Percentiles rank a stretch among this genome's conserved stretches.
These are phyloP conservation scores for Teratosphaeria pseudoeucalypti DNA, from an alignment of 2,329 filamentous ascomycete genomes.

Conservation along the genomic window DNA sequence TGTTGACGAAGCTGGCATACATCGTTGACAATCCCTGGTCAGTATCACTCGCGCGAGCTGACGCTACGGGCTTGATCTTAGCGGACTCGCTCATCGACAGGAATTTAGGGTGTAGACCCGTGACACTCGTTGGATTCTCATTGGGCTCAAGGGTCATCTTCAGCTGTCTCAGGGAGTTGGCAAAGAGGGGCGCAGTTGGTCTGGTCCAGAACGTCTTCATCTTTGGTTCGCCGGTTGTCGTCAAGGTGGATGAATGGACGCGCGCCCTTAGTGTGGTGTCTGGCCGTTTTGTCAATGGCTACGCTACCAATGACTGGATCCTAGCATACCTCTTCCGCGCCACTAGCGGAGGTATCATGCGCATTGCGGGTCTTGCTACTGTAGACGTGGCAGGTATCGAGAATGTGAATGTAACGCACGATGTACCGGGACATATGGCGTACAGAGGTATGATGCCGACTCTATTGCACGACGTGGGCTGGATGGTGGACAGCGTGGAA, in stretches of 20 bases:
- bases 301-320: slow-evolving; percentile 94
- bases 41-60: slow-evolving; percentile 86
- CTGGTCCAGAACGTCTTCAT: slow-evolving; percentile 91
- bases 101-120: slow-evolving; percentile 79
- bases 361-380: slow-evolving; percentile 71
- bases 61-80: slow-evolving; percentile 77
- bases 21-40: slow-evolving; percentile 98
- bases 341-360: slow-evolving; percentile 82
- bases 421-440: slow-evolving; percentile 89
- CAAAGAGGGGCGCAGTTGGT: slow-evolving; percentile 71
- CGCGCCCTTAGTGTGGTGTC: slow-evolving; percentile 72
- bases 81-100: slow-evolving; percentile 89
- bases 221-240: slow-evolving; percentile 85
- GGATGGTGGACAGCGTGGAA: slow-evolving; percentile 84
- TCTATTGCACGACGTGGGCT: slow-evolving; percentile 77
- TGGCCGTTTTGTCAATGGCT: slow-evolving; percentile 91
- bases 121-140: slow-evolving; percentile 91
- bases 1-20: slow-evolving; percentile 87
- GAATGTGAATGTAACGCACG: slow-evolving; percentile 76
- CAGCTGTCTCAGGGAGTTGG: slow-evolving; percentile 77
- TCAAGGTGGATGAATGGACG: slow-evolving; percentile 81
- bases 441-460: slow-evolving; percentile 88
- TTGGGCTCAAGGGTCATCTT: slow-evolving; percentile 88
- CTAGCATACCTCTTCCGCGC: slow-evolving; percentile 86
- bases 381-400: slow-evolving; percentile 77